A percentile compares a stretch with the other conserved stretches of the same genome.
Evolutionary conservation across 208 protist genomes (phyloP).

Genomic region (Acanthamoeba royreba): DNA sequence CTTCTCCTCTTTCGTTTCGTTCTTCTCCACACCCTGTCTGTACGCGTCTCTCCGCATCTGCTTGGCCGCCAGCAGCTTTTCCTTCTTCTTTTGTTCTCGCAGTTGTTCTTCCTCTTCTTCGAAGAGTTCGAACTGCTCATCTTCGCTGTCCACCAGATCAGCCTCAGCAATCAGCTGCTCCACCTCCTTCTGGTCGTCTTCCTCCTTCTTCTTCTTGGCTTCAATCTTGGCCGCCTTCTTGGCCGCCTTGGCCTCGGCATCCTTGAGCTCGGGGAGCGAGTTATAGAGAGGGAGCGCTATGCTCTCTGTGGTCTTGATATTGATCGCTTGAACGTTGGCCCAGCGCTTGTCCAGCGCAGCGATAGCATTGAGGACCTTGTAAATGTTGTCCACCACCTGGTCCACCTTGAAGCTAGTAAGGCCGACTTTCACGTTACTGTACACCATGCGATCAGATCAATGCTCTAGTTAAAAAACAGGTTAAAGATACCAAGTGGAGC

Average conservation of each 20-base stretch:
- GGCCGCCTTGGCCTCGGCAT: background rate
- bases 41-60: background rate
- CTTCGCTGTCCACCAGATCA: background rate
- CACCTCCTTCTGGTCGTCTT: background rate
- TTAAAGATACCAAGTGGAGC: conserved; percentile 27
- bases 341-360: conserved; percentile 53
- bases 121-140: background rate
- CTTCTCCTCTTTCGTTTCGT: background rate
- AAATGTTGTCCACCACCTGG: conserved; percentile 55
- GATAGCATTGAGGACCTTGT: conserved; percentile 17
- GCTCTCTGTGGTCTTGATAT: conserved; percentile 63
- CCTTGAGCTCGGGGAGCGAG: background rate
- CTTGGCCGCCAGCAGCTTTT: background rate
- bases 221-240: background rate
- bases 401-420: background rate
- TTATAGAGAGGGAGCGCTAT: conserved; percentile 68
- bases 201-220: background rate
- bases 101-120: background rate
- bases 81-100: background rate
- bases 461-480: background rate
- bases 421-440: background rate
- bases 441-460: background rate
- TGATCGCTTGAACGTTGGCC: conserved; percentile 51
- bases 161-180: background rate
- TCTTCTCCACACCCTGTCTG: background rate